Conservation (phyloP, 345 rosid species). For the Camelina laxa region DNA sequence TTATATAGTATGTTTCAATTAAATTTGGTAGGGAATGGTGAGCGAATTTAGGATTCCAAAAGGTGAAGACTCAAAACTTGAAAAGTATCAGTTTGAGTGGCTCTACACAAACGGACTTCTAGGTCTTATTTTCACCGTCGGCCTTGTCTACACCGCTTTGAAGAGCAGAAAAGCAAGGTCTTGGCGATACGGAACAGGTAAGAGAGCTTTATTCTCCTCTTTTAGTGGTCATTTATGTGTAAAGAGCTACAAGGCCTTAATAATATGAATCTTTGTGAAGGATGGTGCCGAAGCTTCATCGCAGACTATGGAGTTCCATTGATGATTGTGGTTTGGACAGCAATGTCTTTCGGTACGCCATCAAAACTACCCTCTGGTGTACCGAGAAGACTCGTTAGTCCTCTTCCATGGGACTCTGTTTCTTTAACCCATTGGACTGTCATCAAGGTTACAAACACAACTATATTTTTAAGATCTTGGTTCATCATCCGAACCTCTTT, state of each 20-base stretch:
- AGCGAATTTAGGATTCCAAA: constrained; percentile 60
- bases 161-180: constrained; percentile 74
- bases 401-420: constrained; percentile 59
- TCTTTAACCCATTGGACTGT: constrained; percentile 69
- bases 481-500: background rate
- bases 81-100: constrained; percentile 65
- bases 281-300: constrained; percentile 60
- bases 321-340: constrained; percentile 77
- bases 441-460: constrained; percentile 52
- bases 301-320: constrained; percentile 86
- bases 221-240: background rate
- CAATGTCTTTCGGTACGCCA: constrained; percentile 53
- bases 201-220: constrained; percentile 26
- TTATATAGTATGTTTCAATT: background rate
- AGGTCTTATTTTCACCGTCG: constrained; percentile 64
- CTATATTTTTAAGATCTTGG: background rate
- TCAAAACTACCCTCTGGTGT: constrained; percentile 61
- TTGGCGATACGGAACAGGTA: constrained; percentile 74
- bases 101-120: constrained; percentile 69
- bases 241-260: background rate
- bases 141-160: constrained; percentile 61
- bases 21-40: constrained; percentile 62
- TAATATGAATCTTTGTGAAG: constrained; percentile 36
- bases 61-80: constrained; percentile 47
- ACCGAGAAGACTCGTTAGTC: constrained; percentile 73